Conservation (phyloP, 306 rosid species). For the Neltuma alba region DNA sequence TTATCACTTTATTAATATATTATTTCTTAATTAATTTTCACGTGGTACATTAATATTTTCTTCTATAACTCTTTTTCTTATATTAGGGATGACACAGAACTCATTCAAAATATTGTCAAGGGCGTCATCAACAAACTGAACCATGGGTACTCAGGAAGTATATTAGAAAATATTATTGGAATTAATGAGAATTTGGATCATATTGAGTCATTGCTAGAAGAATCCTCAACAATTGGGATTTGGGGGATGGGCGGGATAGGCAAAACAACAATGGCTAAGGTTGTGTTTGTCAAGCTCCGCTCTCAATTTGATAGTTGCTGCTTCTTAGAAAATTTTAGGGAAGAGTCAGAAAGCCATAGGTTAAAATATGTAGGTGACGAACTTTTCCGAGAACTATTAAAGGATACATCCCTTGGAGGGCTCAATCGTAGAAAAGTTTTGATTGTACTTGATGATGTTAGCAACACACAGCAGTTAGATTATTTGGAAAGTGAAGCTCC, state of each 20-base stretch:
- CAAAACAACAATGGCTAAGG: conserved; percentile 27
- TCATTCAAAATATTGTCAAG: no score
- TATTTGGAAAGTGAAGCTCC: neutral
- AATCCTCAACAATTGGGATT: conserved; percentile 24
- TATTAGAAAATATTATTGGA: conserved; percentile 14
- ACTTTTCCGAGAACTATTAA: neutral
- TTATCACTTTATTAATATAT: no score
- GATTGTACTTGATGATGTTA: conserved; percentile 5
- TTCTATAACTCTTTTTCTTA: no score
- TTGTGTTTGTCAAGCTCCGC: conserved; percentile 13
- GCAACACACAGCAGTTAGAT: neutral
- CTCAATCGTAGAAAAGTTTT: neutral
- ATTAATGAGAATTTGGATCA: neutral
- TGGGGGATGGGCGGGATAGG: conserved; percentile 43
- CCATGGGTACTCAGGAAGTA: neutral
- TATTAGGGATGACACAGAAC: conserved; percentile 11
- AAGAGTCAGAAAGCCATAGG: no score
- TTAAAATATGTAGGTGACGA: no score
- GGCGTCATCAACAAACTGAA: conserved; percentile 10
- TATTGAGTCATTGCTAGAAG: neutral
- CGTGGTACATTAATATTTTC: neutral
- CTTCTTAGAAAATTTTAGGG: neutral
- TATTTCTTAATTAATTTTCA: neutral
- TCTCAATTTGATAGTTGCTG: conserved; percentile 24
- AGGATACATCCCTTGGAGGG: neutral